Conservation (phyloP, 352 stramenopile genomes). For the Phytophthora lateralis region DNA sequence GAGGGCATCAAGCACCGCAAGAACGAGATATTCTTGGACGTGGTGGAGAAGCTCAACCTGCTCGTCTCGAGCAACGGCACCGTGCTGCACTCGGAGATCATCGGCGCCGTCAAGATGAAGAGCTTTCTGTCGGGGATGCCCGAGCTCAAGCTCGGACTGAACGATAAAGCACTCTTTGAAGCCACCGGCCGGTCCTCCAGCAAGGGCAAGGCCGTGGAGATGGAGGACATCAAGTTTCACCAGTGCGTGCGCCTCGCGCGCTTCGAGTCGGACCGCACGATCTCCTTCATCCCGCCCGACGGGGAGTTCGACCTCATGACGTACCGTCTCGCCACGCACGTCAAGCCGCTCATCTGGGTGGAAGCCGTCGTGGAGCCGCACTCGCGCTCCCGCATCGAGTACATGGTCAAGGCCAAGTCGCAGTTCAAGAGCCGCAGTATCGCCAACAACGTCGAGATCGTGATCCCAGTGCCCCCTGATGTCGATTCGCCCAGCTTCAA, state of each 20-base stretch:
- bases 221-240: slow-evolving; percentile 99
- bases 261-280: slow-evolving; percentile 99
- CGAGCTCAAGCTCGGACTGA: slow-evolving; percentile 99
- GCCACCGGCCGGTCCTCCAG: slow-evolving; percentile 88
- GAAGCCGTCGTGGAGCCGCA: slow-evolving; percentile 99
- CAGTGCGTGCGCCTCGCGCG: slow-evolving; percentile 98
- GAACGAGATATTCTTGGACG: slow-evolving; percentile 99
- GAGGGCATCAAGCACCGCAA: slow-evolving; percentile 99
- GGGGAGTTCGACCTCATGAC: slow-evolving; percentile 99
- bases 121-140: slow-evolving; percentile 99
- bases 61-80: slow-evolving; percentile 97
- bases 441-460: slow-evolving; percentile 99
- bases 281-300: slow-evolving; percentile 99
- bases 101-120: slow-evolving; percentile 98
- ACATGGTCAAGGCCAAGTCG: slow-evolving; percentile 98
- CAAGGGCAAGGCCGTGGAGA: slow-evolving; percentile 97
- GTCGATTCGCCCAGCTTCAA: slow-evolving; percentile 99
- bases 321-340: slow-evolving; percentile 97
- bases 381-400: slow-evolving; percentile 97
- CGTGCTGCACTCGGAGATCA: slow-evolving; percentile 98
- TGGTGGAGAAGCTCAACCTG: slow-evolving; percentile 98
- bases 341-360: slow-evolving; percentile 99
- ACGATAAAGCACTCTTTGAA: slow-evolving; percentile 99
- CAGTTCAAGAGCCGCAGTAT: slow-evolving; percentile 99
- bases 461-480: slow-evolving; percentile 98